Percentiles rank a stretch among this genome's conserved stretches.
Evolutionary conservation across 176 grass and related monocot genomes (phyloP).

Genomic region (Paspalum notatum): DNA sequence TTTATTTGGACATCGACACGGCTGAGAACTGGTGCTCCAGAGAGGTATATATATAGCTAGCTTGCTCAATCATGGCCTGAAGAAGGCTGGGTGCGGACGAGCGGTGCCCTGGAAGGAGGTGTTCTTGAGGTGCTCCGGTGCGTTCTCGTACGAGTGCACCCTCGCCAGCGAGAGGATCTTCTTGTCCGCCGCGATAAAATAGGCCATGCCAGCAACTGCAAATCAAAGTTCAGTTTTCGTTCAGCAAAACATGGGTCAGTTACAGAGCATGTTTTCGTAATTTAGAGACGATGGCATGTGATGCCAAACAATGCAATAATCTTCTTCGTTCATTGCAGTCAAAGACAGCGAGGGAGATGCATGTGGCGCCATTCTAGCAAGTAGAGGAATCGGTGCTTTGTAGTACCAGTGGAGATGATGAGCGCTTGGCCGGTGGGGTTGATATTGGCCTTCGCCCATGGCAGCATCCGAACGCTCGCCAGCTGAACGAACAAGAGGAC

Average conservation of each 20-base stretch:
- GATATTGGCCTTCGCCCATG: slow-evolving; percentile 67
- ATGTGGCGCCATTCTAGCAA: no score
- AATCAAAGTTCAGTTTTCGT: not conserved
- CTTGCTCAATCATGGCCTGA: not conserved
- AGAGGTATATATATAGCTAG: not conserved
- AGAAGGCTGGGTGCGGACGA: not conserved
- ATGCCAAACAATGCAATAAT: no score
- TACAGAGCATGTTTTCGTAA: not conserved
- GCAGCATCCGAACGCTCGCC: slow-evolving; percentile 70
- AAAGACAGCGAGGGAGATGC: no score
- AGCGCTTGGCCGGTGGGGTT: slow-evolving; percentile 72
- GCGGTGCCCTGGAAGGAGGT: not conserved
- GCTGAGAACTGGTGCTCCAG: not conserved
- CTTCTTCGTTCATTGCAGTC: no score
- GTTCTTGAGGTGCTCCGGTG: not conserved
- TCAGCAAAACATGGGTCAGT: not conserved
- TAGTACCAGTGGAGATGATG: slow-evolving; percentile 63
- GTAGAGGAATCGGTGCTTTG: no score
- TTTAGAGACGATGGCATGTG: not conserved
- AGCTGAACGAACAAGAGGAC: slow-evolving; percentile 37
- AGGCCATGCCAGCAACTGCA: slow-evolving; percentile 38
- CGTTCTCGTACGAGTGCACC: slow-evolving; percentile 3
- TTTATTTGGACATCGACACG: not conserved
- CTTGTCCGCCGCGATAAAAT: slow-evolving; percentile 48
- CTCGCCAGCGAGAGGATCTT: slow-evolving; percentile 41